Percentiles rank a stretch among this genome's conserved stretches.
Conservation (phyloP, 208 protist genomes). For the Acanthamoeba royreba region DNA sequence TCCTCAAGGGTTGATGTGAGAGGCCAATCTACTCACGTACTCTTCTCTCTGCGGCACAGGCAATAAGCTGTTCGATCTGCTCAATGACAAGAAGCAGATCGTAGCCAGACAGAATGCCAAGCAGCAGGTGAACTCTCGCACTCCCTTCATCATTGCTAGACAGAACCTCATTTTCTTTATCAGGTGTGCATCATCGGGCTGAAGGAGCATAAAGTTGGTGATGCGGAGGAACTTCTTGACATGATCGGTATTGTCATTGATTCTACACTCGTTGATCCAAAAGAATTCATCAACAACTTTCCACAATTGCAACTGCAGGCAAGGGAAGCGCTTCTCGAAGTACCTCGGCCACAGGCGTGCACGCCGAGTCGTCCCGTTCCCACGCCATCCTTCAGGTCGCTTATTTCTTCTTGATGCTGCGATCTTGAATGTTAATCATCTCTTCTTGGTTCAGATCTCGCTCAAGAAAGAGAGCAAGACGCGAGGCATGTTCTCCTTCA, state of each 20-base stretch:
- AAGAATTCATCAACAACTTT: too few relatives aligned
- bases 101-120: constrained; percentile 23
- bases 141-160: too few relatives aligned
- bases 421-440: too few relatives aligned
- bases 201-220: neutral
- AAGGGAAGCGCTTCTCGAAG: constrained; percentile 84
- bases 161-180: too few relatives aligned
- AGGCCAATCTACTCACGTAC: neutral
- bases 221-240: neutral
- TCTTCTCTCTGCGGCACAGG: neutral
- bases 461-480: constrained; percentile 50
- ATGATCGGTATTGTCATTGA: too few relatives aligned
- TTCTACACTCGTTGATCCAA: too few relatives aligned
- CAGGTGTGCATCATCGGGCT: neutral
- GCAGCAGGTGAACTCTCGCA: too few relatives aligned
- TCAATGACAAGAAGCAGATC: constrained; percentile 1
- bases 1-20: neutral
- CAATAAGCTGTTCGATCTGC: constrained; percentile 24
- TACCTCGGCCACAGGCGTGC: constrained; percentile 87
- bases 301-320: too few relatives aligned
- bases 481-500: constrained; percentile 96
- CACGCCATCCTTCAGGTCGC: constrained; percentile 84
- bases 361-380: constrained; percentile 80
- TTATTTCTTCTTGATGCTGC: neutral
- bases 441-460: neutral